phyloP scores from a whole-genome alignment of 768 basidiomycete species.

The Boletus eberwhitei region DNA sequence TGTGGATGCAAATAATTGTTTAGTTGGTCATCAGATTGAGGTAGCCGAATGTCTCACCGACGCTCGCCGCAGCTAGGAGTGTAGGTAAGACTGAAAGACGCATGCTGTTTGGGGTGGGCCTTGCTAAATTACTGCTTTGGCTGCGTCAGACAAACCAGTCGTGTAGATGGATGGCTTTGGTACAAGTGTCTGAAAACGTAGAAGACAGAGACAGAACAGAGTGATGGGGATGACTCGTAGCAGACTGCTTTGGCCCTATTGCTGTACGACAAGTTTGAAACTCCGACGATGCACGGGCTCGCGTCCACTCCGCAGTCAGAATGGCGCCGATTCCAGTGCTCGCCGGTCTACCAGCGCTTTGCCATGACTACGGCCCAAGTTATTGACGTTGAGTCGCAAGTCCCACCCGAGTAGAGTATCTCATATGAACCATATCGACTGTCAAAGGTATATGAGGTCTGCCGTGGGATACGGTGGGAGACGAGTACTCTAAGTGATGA shows the following conservation, averaged over 20 bases:
- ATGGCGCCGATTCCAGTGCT: not conserved
- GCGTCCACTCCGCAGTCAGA: constrained; percentile 5
- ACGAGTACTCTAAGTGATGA: too few species aligned
- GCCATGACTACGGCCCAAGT: constrained; percentile 1
- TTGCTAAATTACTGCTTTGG: not conserved
- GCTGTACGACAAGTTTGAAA: constrained; percentile 7
- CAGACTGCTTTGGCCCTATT: constrained; percentile 1
- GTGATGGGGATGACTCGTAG: not conserved
- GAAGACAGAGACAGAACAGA: not conserved
- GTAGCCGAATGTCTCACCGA: constrained; percentile 23
- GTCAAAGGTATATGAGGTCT: too few species aligned
- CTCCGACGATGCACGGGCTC: constrained; percentile 17
- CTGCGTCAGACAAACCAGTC: not conserved
- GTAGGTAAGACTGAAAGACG: constrained; percentile 36
- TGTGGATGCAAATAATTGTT: constrained; percentile 6
- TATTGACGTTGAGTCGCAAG: too few species aligned
- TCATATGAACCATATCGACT: too few species aligned
- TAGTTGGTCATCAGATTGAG: not conserved
- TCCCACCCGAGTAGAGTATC: not conserved
- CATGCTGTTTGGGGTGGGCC: constrained; percentile 25
- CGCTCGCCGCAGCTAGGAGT: constrained; percentile 35
- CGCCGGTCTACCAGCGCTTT: not conserved
- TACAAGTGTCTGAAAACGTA: not conserved
- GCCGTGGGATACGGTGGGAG: too few species aligned
- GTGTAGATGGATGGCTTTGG: not conserved